phyloP scores from a whole-genome alignment of 495 filamentous ascomycete species.

The Cenococcum geophilum region DNA sequence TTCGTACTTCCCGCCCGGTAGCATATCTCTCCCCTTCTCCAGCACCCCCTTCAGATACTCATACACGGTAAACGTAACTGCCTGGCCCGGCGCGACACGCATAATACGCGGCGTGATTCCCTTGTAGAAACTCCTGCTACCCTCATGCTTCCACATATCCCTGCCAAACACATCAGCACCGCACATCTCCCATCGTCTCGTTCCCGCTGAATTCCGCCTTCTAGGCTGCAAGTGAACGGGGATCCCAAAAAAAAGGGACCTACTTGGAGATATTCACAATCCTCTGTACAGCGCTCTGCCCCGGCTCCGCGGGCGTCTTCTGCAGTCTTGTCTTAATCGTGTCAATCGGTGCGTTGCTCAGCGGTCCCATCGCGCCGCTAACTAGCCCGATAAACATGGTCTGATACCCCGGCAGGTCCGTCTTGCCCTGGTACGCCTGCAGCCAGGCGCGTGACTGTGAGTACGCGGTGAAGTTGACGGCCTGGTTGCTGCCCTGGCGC shows the following conservation, averaged over 20 bases:
- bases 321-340: slow-evolving; percentile 98
- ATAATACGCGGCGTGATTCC: slow-evolving; percentile 97
- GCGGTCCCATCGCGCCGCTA: slow-evolving; percentile 87
- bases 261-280: slow-evolving; percentile 63
- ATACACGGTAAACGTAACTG: slow-evolving; percentile 97
- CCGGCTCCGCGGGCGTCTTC: slow-evolving; percentile 75
- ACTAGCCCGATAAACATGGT: slow-evolving; percentile 87
- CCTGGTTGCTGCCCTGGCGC: slow-evolving; percentile 93
- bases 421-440: slow-evolving; percentile 54
- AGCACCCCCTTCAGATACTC: slow-evolving; percentile 81
- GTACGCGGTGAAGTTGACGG: slow-evolving; percentile 97
- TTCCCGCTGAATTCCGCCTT: too few relatives aligned
- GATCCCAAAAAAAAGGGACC: too few relatives aligned
- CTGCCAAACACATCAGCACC: slow-evolving; percentile 28
- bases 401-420: slow-evolving; percentile 75
- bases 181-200: too few relatives aligned
- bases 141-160: slow-evolving; percentile 97
- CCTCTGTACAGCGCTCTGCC: slow-evolving; percentile 68
- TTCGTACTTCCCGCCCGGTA: slow-evolving; percentile 65
- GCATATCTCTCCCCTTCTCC: slow-evolving; percentile 62
- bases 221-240: too few relatives aligned
- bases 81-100: slow-evolving; percentile 95
- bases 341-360: slow-evolving; percentile 96
- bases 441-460: slow-evolving; percentile 80
- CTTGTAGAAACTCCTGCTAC: slow-evolving; percentile 92